These are phyloP conservation scores for Pseudonitzschia multistriata DNA, from an alignment of 108 stramenopile genomes.

Conservation along the genomic window DNA sequence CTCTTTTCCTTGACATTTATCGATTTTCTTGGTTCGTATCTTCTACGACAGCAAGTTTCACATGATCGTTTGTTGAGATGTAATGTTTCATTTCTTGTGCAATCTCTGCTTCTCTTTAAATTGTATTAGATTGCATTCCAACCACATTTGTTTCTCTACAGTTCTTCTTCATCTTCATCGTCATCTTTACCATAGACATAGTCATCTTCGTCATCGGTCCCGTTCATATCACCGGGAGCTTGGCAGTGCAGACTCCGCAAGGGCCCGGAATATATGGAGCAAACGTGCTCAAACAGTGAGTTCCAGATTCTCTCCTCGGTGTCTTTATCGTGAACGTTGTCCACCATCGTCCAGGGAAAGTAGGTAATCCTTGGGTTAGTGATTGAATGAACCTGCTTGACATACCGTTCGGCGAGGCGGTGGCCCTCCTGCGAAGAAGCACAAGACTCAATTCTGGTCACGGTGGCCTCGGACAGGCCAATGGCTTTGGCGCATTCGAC, in stretches of 20 bases:
- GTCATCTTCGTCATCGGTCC: not conserved
- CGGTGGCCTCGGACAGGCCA: not conserved
- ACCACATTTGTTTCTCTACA: not conserved
- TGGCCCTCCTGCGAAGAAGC: not conserved
- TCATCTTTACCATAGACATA: not conserved
- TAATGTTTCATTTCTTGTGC: too few species aligned
- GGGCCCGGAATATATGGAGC: not conserved
- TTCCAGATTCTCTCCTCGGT: not conserved
- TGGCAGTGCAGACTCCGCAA: not conserved
- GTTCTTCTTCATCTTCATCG: not conserved
- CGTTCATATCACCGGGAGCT: not conserved
- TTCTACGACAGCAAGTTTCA: too few species aligned
- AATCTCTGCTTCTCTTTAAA: too few species aligned
- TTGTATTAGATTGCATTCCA: not conserved
- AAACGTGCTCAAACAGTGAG: not conserved
- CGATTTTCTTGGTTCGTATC: too few species aligned
- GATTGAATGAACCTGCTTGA: not conserved
- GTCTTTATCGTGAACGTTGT: not conserved
- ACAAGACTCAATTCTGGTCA: not conserved
- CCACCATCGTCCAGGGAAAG: conserved; percentile 1
- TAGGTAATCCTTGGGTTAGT: not conserved
- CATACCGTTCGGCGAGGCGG: not conserved
- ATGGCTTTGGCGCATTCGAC: not conserved
- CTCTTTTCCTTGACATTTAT: too few species aligned
- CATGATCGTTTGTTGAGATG: too few species aligned